A percentile compares a stretch with the other conserved stretches of the same genome.
Conservation (phyloP, 1,139 yeast species). For the Yamadazyma buinensis region DNA sequence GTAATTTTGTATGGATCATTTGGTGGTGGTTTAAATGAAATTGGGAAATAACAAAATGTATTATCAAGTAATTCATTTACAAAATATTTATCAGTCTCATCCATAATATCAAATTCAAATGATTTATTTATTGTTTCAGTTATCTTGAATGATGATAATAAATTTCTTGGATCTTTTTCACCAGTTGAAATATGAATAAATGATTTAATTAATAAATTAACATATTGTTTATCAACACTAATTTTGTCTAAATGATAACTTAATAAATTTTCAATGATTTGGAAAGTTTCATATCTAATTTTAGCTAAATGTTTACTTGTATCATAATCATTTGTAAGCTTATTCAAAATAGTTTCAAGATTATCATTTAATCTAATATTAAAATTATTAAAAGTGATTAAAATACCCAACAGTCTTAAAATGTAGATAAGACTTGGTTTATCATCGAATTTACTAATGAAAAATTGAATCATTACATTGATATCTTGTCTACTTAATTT, state of each 20-base stretch:
- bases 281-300: slow-evolving; percentile 59
- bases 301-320: slow-evolving; percentile 64
- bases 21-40: slow-evolving; percentile 89
- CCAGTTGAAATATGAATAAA: slow-evolving; percentile 73
- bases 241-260: slow-evolving; percentile 5
- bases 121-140: slow-evolving; percentile 46
- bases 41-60: slow-evolving; percentile 93
- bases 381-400: slow-evolving; percentile 49
- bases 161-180: slow-evolving; percentile 91
- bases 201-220: slow-evolving; percentile 46
- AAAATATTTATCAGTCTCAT: slow-evolving; percentile 36
- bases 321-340: slow-evolving; percentile 46
- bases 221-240: slow-evolving; percentile 12
- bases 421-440: slow-evolving; percentile 50
- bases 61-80: slow-evolving; percentile 72
- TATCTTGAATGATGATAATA: slow-evolving; percentile 65
- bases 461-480: slow-evolving; percentile 62
- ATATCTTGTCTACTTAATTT: slow-evolving; percentile 60
- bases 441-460: slow-evolving; percentile 65
- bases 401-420: slow-evolving; percentile 50
- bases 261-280: slow-evolving; percentile 38
- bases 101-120: slow-evolving; percentile 35
- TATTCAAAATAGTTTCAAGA: slow-evolving; percentile 32
- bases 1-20: slow-evolving; percentile 88
- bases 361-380: slow-evolving; percentile 21